Evolutionary conservation across 2,329 filamentous ascomycete genomes (phyloP), one percentile per base, ranked within the genome.

Genomic region (Zymoseptoria crescenta): DNA sequence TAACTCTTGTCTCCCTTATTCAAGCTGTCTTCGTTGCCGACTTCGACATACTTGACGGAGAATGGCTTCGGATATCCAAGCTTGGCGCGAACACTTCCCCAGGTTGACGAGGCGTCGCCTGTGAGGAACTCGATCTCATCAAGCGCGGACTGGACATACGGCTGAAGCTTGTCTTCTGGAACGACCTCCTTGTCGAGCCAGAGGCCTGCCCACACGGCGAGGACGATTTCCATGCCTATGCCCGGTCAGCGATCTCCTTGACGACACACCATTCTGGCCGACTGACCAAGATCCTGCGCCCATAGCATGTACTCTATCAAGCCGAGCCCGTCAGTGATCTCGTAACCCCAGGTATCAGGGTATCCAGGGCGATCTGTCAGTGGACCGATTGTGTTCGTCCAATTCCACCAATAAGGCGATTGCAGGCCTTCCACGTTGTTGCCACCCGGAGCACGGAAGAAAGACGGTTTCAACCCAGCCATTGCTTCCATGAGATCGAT

Each of bases 21-120:
- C 3, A 87, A 78, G 75, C 81, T 82, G 65, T 88, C 86, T 69
- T 88, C 86, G 69, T 88, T 88, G 59, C 86, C 86, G 50, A 88
- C 74, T 71, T 88, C 86, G 57, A 88, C 82, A 64, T 81, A 85
- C 9, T 80, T 75, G 54, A 88, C 76, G 29, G 70, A 74, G 74
- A 83, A 88, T 0, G 86, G 85, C 59, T 83, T 77, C 0, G 83
- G 79, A 65, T 87, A 81, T 3, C 86, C 86, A 2, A 85, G 76
- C 50, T 79, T 73, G 6, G 83, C 83, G 19, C 85, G 82, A 6
- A 79, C 72, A 3, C 79, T 76, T 13, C 85, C 85, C 75, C 81
- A 86, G 24, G 76, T 77, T 1, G 82, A 82, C 52, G 76, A 73
- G 1, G 73, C 69, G 45, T 80, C 73, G 2, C 85, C 84, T 9